Percentiles rank a stretch among this genome's conserved stretches.
Conservation (phyloP, 2,329 filamentous ascomycete genomes). For the Cryphonectria carpinicola region DNA sequence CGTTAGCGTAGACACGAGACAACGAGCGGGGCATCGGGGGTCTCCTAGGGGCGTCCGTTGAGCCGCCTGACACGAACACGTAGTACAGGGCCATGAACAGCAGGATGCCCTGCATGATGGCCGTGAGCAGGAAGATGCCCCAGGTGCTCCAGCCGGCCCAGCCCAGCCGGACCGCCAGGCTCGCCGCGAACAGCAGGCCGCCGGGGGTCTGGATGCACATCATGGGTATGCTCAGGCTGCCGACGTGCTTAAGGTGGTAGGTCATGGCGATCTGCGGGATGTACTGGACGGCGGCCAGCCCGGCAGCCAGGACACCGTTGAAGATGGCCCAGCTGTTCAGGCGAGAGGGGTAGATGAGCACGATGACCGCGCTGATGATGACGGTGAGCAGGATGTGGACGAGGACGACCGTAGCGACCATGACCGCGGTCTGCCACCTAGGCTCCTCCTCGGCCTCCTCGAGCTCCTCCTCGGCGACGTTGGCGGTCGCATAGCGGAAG, state of each 20-base stretch:
- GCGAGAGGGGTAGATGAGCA: slow-evolving; percentile 62
- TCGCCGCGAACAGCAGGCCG: slow-evolving; percentile 85
- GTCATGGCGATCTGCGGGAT: slow-evolving; percentile 95
- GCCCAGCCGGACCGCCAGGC: slow-evolving; percentile 79
- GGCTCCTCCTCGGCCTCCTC: slow-evolving; percentile 54
- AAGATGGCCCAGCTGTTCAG: slow-evolving; percentile 83
- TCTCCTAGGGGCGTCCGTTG: slow-evolving; percentile 38
- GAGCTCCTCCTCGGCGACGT: slow-evolving; percentile 53
- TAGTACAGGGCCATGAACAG: slow-evolving; percentile 82
- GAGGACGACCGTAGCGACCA: slow-evolving; percentile 73
- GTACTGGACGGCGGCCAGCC: slow-evolving; percentile 86
- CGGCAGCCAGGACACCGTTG: slow-evolving; percentile 77
- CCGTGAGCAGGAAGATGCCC: slow-evolving; percentile 88
- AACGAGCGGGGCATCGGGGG: slow-evolving; percentile 49
- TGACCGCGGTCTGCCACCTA: slow-evolving; percentile 77
- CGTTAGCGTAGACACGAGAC: slow-evolving; percentile 44
- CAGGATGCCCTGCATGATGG: slow-evolving; percentile 79
- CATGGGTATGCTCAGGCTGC: slow-evolving; percentile 93
- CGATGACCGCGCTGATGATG: slow-evolving; percentile 70
- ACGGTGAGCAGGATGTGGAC: slow-evolving; percentile 74
- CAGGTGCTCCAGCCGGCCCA: slow-evolving; percentile 91
- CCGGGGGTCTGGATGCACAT: slow-evolving; percentile 98
- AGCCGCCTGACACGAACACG: slow-evolving; percentile 52
- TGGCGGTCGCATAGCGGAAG: slow-evolving; percentile 70
- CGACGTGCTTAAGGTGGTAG: slow-evolving; percentile 80